These are phyloP conservation scores for Dothidotthia symphoricarpi DNA, from an alignment of 2,329 filamentous ascomycete genomes.

Conservation along the genomic window DNA sequence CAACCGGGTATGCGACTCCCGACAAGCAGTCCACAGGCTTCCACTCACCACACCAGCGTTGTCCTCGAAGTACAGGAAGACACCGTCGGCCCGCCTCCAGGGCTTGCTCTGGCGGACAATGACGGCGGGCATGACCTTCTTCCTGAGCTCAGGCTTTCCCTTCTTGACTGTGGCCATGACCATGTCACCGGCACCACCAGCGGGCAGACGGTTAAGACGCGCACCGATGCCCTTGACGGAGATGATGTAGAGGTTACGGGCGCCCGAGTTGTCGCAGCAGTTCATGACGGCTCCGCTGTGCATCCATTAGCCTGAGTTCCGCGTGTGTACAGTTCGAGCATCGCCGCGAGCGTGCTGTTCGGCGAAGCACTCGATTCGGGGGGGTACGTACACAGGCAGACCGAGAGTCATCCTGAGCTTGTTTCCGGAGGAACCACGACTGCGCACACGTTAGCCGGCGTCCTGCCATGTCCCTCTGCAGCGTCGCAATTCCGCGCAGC, in stretches of 20 bases:
- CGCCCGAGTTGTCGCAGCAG: conserved; percentile 99
- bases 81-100: conserved; percentile 97
- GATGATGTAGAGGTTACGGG: conserved; percentile 99
- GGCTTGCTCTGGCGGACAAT: conserved; percentile 99
- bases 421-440: conserved; percentile 89
- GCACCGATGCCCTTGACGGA: conserved; percentile 98
- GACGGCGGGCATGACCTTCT: conserved; percentile 99
- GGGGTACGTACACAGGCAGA: conserved; percentile 90
- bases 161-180: conserved; percentile 99
- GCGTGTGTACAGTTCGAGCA: conserved; percentile 7
- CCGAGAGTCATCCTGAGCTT: conserved; percentile 99
- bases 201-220: conserved; percentile 93
- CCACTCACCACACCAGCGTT: conserved; percentile 94
- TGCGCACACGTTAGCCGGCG: conserved; percentile 39
- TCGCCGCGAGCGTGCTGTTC: conserved; percentile 4
- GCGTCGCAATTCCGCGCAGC: no score
- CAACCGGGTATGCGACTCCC: not conserved
- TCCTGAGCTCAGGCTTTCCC: conserved; percentile 99
- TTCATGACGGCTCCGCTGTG: conserved; percentile 97
- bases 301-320: conserved; percentile 29
- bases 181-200: conserved; percentile 98
- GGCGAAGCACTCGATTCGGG: conserved; percentile 16
- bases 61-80: conserved; percentile 99
- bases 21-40: not conserved
- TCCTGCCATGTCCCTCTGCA: not conserved